Conservation (phyloP, 2,329 filamentous ascomycete genomes). For the Stemphylium lycopersici region DNA sequence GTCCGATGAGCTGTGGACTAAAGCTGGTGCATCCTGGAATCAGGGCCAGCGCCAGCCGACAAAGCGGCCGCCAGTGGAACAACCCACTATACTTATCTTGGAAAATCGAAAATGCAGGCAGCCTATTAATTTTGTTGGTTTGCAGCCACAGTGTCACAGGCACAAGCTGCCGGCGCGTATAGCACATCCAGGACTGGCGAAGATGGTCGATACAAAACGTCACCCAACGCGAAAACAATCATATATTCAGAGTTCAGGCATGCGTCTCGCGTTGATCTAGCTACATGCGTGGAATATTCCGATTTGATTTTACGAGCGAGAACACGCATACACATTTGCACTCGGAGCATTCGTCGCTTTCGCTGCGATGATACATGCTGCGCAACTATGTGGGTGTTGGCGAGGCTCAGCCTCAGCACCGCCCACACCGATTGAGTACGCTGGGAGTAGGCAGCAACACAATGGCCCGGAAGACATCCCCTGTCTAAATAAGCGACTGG, state of each 20-base stretch:
- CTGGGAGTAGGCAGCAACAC: conserved; percentile 4
- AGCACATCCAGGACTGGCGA: too few relatives aligned
- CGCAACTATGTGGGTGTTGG: neutral
- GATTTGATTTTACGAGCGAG: neutral
- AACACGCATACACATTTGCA: neutral
- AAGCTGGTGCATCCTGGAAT: neutral
- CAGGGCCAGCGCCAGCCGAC: too few relatives aligned
- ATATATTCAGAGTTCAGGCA: too few relatives aligned
- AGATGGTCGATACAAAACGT: too few relatives aligned
- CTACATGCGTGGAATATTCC: neutral
- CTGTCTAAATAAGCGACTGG: conserved; percentile 6
- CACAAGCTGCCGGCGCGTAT: conserved; percentile 1
- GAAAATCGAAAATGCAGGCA: neutral
- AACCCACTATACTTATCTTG: too few relatives aligned
- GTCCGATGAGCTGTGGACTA: neutral
- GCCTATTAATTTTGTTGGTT: neutral
- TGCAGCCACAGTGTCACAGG: conserved; percentile 1
- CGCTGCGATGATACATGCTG: neutral
- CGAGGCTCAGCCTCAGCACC: conserved; percentile 6
- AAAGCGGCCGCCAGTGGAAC: too few relatives aligned
- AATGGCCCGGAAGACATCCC: neutral
- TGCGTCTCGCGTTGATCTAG: neutral
- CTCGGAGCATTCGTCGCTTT: neutral
- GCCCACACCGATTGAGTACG: neutral
- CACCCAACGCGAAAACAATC: too few relatives aligned